These are phyloP conservation scores for Astrothelium macrocarpum DNA, from an alignment of 495 filamentous ascomycete genomes.

Conservation along the genomic window DNA sequence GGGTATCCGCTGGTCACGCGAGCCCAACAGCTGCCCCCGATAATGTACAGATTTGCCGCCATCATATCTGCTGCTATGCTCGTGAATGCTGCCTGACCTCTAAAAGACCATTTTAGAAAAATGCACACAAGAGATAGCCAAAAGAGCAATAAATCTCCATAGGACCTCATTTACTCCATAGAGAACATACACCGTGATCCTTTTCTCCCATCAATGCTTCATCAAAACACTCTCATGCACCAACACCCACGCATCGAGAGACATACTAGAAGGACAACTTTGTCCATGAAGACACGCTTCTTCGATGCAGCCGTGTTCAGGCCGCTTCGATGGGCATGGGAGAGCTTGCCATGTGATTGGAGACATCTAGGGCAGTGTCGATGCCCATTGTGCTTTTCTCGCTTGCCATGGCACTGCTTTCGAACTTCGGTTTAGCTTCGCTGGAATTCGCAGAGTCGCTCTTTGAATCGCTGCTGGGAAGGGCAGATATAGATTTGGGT, in stretches of 20 bases:
- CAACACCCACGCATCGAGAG: too few species aligned
- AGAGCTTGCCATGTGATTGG: slow-evolving; percentile 32
- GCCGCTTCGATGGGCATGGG: slow-evolving; percentile 31
- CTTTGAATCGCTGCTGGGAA: slow-evolving; percentile 39
- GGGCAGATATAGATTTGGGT: slow-evolving; percentile 39
- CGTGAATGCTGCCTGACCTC: neutral
- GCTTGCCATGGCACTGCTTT: slow-evolving; percentile 57
- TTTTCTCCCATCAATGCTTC: too few species aligned
- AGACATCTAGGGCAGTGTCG: slow-evolving; percentile 33
- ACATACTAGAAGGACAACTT: too few species aligned
- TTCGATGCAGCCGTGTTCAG: slow-evolving; percentile 29
- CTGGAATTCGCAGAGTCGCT: slow-evolving; percentile 52
- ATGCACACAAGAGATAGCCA: neutral
- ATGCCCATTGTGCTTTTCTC: slow-evolving; percentile 61
- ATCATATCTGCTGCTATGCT: neutral
- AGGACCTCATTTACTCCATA: too few species aligned
- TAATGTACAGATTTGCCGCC: neutral
- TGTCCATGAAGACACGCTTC: slow-evolving; percentile 24
- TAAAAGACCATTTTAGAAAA: neutral
- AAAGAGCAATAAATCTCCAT: too few species aligned
- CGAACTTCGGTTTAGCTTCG: slow-evolving; percentile 68
- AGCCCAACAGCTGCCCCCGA: neutral
- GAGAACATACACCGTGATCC: too few species aligned
- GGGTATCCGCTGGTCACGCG: neutral
- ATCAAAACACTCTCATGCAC: too few species aligned